A percentile compares a stretch with the other conserved stretches of the same genome.
Evolutionary conservation across 495 filamentous ascomycete genomes (phyloP).

Genomic region (Talaromyces ruber): DNA sequence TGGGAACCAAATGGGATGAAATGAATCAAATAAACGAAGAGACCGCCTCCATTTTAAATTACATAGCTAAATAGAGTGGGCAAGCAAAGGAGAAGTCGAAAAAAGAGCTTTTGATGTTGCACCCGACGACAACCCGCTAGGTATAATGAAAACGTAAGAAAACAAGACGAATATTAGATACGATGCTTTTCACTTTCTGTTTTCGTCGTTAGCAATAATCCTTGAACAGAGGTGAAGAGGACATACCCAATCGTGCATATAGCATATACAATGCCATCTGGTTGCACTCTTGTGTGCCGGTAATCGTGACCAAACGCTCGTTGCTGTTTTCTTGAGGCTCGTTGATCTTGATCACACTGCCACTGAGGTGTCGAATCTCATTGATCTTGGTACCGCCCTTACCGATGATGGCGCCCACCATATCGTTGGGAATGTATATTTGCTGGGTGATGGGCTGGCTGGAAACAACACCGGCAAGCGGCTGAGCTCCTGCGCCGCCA

Average conservation of each 20-base stretch:
- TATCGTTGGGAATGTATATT: slow-evolving; percentile 98
- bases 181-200: slow-evolving; percentile 81
- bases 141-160: neutral
- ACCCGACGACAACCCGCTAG: neutral
- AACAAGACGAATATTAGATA: slow-evolving; percentile 29
- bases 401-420: slow-evolving; percentile 98
- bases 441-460: slow-evolving; percentile 92
- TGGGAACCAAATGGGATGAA: no score
- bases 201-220: slow-evolving; percentile 16
- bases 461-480: slow-evolving; percentile 67
- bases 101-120: slow-evolving; percentile 4
- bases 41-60: slow-evolving; percentile 29
- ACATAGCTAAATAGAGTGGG: slow-evolving; percentile 27
- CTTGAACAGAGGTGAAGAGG: slow-evolving; percentile 10
- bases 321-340: slow-evolving; percentile 99
- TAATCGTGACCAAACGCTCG: slow-evolving; percentile 93
- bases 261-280: slow-evolving; percentile 99
- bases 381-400: slow-evolving; percentile 99
- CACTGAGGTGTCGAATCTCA: slow-evolving; percentile 91
- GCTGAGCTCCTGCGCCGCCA: slow-evolving; percentile 48
- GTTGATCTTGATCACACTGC: slow-evolving; percentile 99
- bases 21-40: slow-evolving; percentile 9
- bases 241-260: slow-evolving; percentile 83
- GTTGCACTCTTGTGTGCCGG: slow-evolving; percentile 95
- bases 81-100: slow-evolving; percentile 13